Base-by-base conservation (phyloP, 768 basidiomycete genomes). In the Boletellus sp. region DNA sequence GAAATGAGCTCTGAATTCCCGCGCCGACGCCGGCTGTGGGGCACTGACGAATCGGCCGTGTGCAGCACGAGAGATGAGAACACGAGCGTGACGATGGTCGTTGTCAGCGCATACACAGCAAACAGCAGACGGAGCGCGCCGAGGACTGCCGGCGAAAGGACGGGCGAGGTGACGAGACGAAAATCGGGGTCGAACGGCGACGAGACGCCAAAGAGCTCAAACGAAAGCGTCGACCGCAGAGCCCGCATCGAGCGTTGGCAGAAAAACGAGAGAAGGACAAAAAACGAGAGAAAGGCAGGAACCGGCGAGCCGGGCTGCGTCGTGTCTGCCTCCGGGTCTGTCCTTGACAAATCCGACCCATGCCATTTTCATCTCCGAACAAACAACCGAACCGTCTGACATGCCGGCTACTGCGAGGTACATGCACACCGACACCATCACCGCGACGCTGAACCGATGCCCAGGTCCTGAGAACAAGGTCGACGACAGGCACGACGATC, bases 41-140 rank as follows among this genome's bases (percentile, higher is more conserved):
- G 69, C 57, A 67, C 42, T 68, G 34, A 45, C 68, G 76, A 43
- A 50, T 51, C 31, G 68, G 63, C 0, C 52, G 46, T 16, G 23
- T 57, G n/a, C 67, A 64, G 23, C 54, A 58, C 49, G 58, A 66
- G 68, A 72, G 42, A 71, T 58, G 41, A 16, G 11, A 38, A 57
- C 4, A 42, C 51, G 32, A 66, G 50, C 76, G 61, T 4, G 65
- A 70, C 37, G 73, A 70, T 40, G 78, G 47, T 4, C 70, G 55
- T 20, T 38, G 73, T 45, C 39, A 81, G 64, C 0, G 77, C 70
- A 54, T 84, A 87, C 1, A 76, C 40, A 1, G 78, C 83, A 24
- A 85, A 55, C 3, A 73, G 47, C 24, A 77, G 58, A 37, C 84
- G 73, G 28, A 81, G 51, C 4, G 48, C 47, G 1, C 74, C 80